Evolutionary conservation across 495 filamentous ascomycete species (phyloP).

Genomic region (Oleoguttula mirabilis): DNA sequence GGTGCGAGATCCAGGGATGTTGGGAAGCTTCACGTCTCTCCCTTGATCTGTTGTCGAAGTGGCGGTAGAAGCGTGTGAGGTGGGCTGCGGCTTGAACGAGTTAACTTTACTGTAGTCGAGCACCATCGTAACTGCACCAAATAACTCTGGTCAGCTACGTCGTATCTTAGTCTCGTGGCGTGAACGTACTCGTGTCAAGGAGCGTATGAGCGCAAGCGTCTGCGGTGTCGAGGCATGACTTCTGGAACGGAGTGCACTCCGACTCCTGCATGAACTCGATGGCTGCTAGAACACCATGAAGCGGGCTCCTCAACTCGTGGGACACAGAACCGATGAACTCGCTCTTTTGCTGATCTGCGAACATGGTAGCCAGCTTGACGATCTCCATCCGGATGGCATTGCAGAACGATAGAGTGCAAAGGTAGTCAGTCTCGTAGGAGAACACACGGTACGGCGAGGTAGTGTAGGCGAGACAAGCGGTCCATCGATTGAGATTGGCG

Average conservation of each 20-base stretch:
- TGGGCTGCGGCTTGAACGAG: too few species aligned
- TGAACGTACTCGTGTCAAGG: constrained; percentile 13
- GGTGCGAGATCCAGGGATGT: too few species aligned
- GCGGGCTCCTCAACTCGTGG: constrained; percentile 12
- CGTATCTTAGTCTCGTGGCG: too few species aligned
- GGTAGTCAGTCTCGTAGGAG: background rate
- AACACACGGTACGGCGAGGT: background rate
- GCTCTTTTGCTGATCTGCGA: constrained; percentile 14
- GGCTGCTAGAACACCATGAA: constrained; percentile 15
- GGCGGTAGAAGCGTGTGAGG: too few species aligned
- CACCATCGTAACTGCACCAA: background rate
- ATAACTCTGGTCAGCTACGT: too few species aligned
- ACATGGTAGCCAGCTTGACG: constrained; percentile 7
- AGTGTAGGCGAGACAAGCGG: background rate
- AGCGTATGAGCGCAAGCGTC: constrained; percentile 21
- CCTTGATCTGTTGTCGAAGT: too few species aligned
- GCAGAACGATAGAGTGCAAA: background rate
- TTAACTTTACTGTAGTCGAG: background rate
- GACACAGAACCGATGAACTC: constrained; percentile 15
- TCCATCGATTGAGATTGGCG: background rate
- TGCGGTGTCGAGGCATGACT: constrained; percentile 16
- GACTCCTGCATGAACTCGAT: constrained; percentile 22
- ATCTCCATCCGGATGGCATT: constrained; percentile 19
- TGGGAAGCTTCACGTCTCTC: too few species aligned
- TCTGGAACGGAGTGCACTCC: constrained; percentile 14